phyloP scores from a whole-genome alignment of 331 rosid species.

The Malus hybrid region DNA sequence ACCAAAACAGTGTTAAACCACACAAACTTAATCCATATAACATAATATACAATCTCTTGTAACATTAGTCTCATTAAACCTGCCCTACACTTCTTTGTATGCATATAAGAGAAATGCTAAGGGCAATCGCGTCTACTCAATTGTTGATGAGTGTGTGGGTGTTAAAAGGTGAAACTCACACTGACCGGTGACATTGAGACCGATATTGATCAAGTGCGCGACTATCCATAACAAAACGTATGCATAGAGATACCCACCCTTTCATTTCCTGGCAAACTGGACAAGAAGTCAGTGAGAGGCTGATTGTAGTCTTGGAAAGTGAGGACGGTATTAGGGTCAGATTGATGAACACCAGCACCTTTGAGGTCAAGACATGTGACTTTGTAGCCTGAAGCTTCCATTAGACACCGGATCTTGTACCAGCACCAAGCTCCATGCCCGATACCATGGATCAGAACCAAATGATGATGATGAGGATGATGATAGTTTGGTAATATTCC shows the following conservation, averaged over 20 bases:
- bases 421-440: constrained; percentile 48
- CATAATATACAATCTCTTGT: neutral
- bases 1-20: neutral
- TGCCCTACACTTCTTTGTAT: too few relatives aligned
- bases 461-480: constrained; percentile 2
- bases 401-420: constrained; percentile 25
- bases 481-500: neutral
- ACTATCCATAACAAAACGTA: neutral
- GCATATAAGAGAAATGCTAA: too few relatives aligned
- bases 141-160: too few relatives aligned
- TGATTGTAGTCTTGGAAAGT: constrained; percentile 20
- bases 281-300: constrained; percentile 30
- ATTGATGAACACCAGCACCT: constrained; percentile 24
- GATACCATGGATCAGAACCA: constrained; percentile 32
- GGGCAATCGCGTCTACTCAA: too few relatives aligned
- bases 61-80: too few relatives aligned
- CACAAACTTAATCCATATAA: neutral
- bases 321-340: constrained; percentile 24
- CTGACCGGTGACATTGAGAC: too few relatives aligned
- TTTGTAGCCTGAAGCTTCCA: constrained; percentile 26
- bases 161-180: too few relatives aligned
- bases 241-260: constrained; percentile 8
- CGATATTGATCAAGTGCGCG: too few relatives aligned
- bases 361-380: constrained; percentile 30
- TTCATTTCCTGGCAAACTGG: constrained; percentile 2